Evolutionary conservation across 192 early-diverging fungal species (phyloP), one percentile per base, ranked within the genome.

Genomic region (Coemansia sp.): DNA sequence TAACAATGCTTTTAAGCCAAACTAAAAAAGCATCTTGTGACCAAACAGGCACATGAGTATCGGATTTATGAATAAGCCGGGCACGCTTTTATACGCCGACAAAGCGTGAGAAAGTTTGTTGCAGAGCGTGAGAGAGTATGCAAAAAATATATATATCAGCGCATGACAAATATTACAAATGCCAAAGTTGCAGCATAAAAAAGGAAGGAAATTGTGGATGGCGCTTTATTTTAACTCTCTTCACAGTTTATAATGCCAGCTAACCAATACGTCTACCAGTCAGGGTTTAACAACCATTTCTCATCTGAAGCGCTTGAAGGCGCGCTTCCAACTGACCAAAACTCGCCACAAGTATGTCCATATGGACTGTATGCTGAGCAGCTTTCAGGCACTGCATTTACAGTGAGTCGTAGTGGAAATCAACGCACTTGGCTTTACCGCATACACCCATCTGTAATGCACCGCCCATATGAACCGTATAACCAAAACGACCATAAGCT

Each of bases 331-430:
- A 83, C 85, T 23, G 90, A 83, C 50, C 93, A 92, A 53, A 98
- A 98, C 81, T 87, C 90, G 11, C 95, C 95, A 11, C 95, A 96
- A 69, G 78, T 84, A 40, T 90, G 87, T 57, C 88, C 93, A 18
- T 96, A 91, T 58, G 87, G 86, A 11, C 82, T 96, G 44, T 96
- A 95, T 57, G 91, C 95, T 20, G 96, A 98, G 78, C 94, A 95
- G 68, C 79, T 94, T n/a, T 93, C 88, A 38, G 93, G 88, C 58
- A 91, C 89, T 5, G 94, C 92, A 13, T 96, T 96, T 66, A 94
- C 94, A 0, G 91, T 85, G 5, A 85, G 83, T 12, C 78, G 92
- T 50, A 72, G 78, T 41, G 80, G 89, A 55, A 94, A 96, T 80
- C 86, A 88, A 65, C 79, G 87, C 59, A 86, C 82, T 75, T 98